phyloP scores from a whole-genome alignment of 176 grass and related monocot species.

The Canna indica region DNA sequence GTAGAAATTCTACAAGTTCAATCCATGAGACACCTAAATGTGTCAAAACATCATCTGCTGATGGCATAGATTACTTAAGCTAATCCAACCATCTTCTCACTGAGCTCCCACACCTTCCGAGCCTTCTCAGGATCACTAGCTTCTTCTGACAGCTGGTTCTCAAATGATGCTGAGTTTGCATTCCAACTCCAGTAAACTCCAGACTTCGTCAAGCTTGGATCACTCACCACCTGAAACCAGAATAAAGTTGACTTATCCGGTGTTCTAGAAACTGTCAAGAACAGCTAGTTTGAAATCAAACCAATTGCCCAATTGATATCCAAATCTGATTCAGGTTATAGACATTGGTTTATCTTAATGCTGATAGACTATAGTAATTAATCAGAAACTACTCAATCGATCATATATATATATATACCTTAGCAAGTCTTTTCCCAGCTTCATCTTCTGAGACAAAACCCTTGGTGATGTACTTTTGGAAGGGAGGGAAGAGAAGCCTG shows the following conservation, averaged over 20 bases:
- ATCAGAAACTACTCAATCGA: too few relatives aligned
- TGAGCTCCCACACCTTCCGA: slow-evolving; percentile 75
- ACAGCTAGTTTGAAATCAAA: too few relatives aligned
- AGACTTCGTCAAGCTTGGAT: slow-evolving; percentile 82
- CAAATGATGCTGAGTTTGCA: slow-evolving; percentile 75
- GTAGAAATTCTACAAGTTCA: too few relatives aligned
- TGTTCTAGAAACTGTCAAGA: too few relatives aligned
- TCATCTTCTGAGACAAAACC: slow-evolving; percentile 87
- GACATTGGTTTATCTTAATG: too few relatives aligned
- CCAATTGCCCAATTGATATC: too few relatives aligned
- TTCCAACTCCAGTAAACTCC: slow-evolving; percentile 95
- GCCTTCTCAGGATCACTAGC: slow-evolving; percentile 84
- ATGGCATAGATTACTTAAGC: too few relatives aligned
- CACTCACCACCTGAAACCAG: slow-evolving; percentile 46
- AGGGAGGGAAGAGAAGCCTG: slow-evolving; percentile 72
- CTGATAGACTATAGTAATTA: too few relatives aligned
- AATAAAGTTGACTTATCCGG: not conserved
- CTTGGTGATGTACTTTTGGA: slow-evolving; percentile 98
- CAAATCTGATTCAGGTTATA: too few relatives aligned
- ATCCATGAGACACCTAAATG: too few relatives aligned
- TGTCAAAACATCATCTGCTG: too few relatives aligned
- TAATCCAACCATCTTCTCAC: slow-evolving; percentile 74
- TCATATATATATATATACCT: slow-evolving; percentile 26
- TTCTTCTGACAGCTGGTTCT: slow-evolving; percentile 89
- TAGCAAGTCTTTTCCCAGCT: slow-evolving; percentile 76